Evolutionary conservation across 768 basidiomycete genomes (phyloP).

Genomic region (Lactifluus volemus): DNA sequence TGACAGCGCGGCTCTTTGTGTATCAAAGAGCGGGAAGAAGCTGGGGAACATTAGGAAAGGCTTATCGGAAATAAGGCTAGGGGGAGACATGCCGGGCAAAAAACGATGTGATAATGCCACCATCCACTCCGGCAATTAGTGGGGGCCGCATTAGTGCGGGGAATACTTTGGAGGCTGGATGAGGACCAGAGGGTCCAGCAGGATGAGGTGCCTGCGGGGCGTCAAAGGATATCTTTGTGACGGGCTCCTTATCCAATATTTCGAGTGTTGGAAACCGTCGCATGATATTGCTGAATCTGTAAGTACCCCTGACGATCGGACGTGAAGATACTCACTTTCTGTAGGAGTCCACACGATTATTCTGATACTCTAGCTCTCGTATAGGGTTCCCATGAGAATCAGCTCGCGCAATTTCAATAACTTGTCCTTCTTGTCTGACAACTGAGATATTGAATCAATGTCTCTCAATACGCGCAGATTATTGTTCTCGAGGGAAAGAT

Average conservation of each 20-base stretch:
- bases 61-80: neutral
- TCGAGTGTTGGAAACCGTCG: conserved; percentile 74
- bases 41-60: conserved; percentile 30
- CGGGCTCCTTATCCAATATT: conserved; percentile 76
- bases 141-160: conserved; percentile 67
- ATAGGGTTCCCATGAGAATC: conserved; percentile 72
- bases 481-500: conserved; percentile 77
- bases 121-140: conserved; percentile 68
- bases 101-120: conserved; percentile 62
- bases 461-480: conserved; percentile 61
- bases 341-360: conserved; percentile 54
- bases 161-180: conserved; percentile 59
- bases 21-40: conserved; percentile 82
- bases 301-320: neutral
- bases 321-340: conserved; percentile 42
- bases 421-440: conserved; percentile 51
- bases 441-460: conserved; percentile 53
- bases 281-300: conserved; percentile 55
- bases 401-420: conserved; percentile 61
- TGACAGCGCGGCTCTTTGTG: conserved; percentile 53
- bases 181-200: conserved; percentile 29
- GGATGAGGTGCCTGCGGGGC: conserved; percentile 47
- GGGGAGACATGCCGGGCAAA: conserved; percentile 53
- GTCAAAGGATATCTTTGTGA: conserved; percentile 75
- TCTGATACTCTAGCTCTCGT: conserved; percentile 48